phyloP scores from a whole-genome alignment of 768 basidiomycete genomes.

The Tylopilus cervinicoccineus region DNA sequence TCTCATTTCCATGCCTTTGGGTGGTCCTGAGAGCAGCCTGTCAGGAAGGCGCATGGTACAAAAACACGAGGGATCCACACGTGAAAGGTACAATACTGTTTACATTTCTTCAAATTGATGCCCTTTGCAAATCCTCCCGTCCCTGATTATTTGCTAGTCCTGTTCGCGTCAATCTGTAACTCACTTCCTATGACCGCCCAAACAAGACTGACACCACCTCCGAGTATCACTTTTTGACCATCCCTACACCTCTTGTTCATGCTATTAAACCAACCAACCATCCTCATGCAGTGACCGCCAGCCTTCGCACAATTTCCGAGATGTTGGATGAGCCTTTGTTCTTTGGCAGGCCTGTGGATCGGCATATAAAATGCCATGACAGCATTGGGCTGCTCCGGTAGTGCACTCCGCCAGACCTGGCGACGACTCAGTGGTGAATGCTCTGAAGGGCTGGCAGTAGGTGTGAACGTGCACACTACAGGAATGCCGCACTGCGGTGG shows the following conservation, averaged over 20 bases:
- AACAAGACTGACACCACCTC: slow-evolving; percentile 11
- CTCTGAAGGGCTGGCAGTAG: slow-evolving; percentile 9
- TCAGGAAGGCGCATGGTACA: not conserved
- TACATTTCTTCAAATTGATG: slow-evolving; percentile 10
- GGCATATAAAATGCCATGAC: slow-evolving; percentile 5
- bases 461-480: not conserved
- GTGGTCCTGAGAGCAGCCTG: not conserved
- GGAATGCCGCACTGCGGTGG: no score
- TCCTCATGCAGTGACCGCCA: slow-evolving; percentile 10
- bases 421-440: slow-evolving; percentile 5
- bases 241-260: not conserved
- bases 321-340: slow-evolving; percentile 4
- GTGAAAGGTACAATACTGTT: slow-evolving; percentile 1
- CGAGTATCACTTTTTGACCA: not conserved
- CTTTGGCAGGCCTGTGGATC: slow-evolving; percentile 8
- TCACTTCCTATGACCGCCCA: slow-evolving; percentile 8
- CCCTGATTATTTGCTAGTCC: slow-evolving; percentile 10
- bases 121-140: slow-evolving; percentile 6
- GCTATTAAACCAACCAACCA: not conserved
- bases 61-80: slow-evolving; percentile 1
- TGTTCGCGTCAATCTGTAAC: not conserved
- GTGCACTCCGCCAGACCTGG: not conserved
- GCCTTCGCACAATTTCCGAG: slow-evolving; percentile 18
- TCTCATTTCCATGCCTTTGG: slow-evolving; percentile 18
- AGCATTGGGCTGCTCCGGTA: slow-evolving; percentile 1